Conservation (phyloP, 2,329 filamentous ascomycete genomes). For the Exophiala spinifera region DNA sequence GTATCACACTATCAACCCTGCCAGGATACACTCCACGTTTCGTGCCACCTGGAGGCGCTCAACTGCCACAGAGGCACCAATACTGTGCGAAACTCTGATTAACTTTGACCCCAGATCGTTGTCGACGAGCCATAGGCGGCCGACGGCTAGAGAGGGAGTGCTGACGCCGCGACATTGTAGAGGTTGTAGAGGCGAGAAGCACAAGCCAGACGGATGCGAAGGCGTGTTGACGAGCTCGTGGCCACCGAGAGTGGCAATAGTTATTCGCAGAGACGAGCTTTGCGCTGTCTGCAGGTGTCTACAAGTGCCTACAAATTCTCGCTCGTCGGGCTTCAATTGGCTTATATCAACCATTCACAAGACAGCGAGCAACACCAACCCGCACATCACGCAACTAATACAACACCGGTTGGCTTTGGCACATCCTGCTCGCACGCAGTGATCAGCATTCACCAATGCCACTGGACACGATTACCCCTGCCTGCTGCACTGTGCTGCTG, state of each 20-base stretch:
- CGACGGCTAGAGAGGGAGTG: not conserved
- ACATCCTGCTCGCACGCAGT: not conserved
- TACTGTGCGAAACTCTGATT: not conserved
- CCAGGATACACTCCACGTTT: slow-evolving; percentile 13
- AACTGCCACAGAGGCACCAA: not conserved
- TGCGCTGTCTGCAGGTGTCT: slow-evolving; percentile 1
- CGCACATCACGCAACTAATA: slow-evolving; percentile 24
- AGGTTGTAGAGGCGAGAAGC: not conserved
- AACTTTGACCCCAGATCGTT: not conserved
- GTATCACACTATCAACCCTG: slow-evolving; percentile 18
- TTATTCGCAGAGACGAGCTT: slow-evolving; percentile 9
- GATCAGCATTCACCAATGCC: not conserved
- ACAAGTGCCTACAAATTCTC: slow-evolving; percentile 8
- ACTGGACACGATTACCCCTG: not conserved
- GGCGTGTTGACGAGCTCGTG: not conserved
- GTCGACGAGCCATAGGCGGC: not conserved
- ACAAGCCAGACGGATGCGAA: not conserved
- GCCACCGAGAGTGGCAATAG: not conserved
- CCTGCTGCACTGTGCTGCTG: slow-evolving; percentile 1
- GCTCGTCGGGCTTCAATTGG: slow-evolving; percentile 22
- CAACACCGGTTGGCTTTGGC: slow-evolving; percentile 5
- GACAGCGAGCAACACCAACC: slow-evolving; percentile 10
- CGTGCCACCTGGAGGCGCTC: slow-evolving; percentile 16
- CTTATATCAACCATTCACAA: slow-evolving; percentile 22
- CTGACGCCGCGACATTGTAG: not conserved